phyloP scores from a whole-genome alignment of 495 filamentous ascomycete genomes.

The Annulohypoxylon maeteangense region DNA sequence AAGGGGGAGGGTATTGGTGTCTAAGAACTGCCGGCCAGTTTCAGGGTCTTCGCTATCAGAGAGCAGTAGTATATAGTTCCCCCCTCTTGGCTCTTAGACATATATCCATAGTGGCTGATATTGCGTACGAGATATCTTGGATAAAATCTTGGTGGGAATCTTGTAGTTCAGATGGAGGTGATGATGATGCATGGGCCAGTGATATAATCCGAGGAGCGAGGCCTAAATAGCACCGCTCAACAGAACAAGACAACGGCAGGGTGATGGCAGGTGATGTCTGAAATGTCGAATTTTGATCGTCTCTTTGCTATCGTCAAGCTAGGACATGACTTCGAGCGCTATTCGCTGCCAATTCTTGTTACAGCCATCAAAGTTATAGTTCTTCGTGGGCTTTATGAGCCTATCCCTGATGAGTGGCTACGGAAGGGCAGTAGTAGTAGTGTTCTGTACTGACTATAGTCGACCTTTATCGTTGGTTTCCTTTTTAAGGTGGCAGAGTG shows the following conservation, averaged over 20 bases:
- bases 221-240: constrained; percentile 44
- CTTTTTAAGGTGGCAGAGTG: constrained; percentile 46
- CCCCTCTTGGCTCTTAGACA: constrained; percentile 34
- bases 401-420: constrained; percentile 59
- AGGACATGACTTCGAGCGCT: constrained; percentile 59
- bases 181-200: constrained; percentile 35
- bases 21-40: constrained; percentile 9
- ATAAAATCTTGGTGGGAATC: not conserved
- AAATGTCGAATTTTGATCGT: constrained; percentile 57
- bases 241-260: constrained; percentile 40
- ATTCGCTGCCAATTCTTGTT: constrained; percentile 61
- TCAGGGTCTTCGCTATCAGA: constrained; percentile 23
- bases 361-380: constrained; percentile 48
- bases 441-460: constrained; percentile 52
- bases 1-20: constrained; percentile 4
- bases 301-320: constrained; percentile 72
- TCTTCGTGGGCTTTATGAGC: constrained; percentile 56
- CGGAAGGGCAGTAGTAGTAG: constrained; percentile 55
- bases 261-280: constrained; percentile 44
- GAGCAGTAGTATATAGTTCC: constrained; percentile 27
- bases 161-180: constrained; percentile 35
- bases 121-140: constrained; percentile 7
- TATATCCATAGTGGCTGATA: constrained; percentile 26
- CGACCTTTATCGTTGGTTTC: constrained; percentile 49
- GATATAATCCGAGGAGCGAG: constrained; percentile 38